Evolutionary conservation across 495 filamentous ascomycete species (phyloP).

Genomic region (Aspergillus cavernicola): DNA sequence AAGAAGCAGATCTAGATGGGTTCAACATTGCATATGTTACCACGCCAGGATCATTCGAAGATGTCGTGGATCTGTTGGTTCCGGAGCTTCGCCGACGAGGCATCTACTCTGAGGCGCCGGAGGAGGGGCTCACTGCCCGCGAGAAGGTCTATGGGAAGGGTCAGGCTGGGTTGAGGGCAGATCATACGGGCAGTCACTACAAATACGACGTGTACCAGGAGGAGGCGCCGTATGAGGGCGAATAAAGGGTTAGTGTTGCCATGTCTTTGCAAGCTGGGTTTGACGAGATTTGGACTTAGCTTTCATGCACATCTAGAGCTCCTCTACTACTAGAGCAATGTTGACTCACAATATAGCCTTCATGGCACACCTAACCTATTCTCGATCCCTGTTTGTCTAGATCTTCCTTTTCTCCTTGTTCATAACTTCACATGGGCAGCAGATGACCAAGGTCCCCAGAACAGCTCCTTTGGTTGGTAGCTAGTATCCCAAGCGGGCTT

Average conservation of each 20-base stretch:
- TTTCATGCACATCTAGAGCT: too few relatives aligned
- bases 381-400: too few relatives aligned
- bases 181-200: conserved; percentile 53
- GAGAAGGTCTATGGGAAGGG: conserved; percentile 60
- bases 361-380: too few relatives aligned
- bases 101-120: conserved; percentile 37
- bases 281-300: too few relatives aligned
- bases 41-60: conserved; percentile 59
- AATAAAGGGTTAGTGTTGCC: neutral
- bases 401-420: too few relatives aligned
- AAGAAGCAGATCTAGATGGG: conserved; percentile 58
- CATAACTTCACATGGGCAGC: too few relatives aligned
- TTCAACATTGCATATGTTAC: conserved; percentile 55
- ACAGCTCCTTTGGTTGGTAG: too few relatives aligned
- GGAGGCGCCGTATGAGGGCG: conserved; percentile 24
- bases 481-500: too few relatives aligned
- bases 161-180: conserved; percentile 47
- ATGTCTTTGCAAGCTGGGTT: neutral
- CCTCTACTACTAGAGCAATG: too few relatives aligned
- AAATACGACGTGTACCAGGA: conserved; percentile 57
- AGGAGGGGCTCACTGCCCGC: conserved; percentile 50
- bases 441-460: too few relatives aligned
- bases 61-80: conserved; percentile 57
- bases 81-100: conserved; percentile 56
- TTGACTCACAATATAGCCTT: neutral